These are phyloP conservation scores for Schizochytrium sp. DNA, from an alignment of 108 stramenopile genomes.

Conservation along the genomic window DNA sequence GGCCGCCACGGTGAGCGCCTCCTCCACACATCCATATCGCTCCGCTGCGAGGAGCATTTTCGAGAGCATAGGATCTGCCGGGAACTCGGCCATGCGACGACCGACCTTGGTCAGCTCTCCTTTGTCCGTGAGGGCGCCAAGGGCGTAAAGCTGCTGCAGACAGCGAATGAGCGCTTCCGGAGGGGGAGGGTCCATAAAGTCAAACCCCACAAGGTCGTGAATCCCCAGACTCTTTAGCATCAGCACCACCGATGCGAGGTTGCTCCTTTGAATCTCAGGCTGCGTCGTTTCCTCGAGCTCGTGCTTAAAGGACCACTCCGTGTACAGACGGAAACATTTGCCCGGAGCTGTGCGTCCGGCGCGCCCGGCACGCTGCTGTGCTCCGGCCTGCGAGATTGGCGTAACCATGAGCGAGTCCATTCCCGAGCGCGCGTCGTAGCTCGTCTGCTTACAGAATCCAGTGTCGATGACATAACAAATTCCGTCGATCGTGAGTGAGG, in stretches of 20 bases:
- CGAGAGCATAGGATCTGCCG: slow-evolving; percentile 92
- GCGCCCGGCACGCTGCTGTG: slow-evolving; percentile 84
- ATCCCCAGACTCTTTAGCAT: slow-evolving; percentile 97
- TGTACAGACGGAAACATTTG: slow-evolving; percentile 98
- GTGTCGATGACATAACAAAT: slow-evolving; percentile 97
- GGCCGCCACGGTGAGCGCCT: slow-evolving; percentile 79
- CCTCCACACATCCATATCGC: slow-evolving; percentile 80
- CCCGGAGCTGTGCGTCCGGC: slow-evolving; percentile 94
- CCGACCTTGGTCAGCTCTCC: slow-evolving; percentile 98
- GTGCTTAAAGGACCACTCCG: slow-evolving; percentile 90
- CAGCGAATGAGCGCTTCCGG: slow-evolving; percentile 88
- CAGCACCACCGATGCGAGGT: slow-evolving; percentile 95
- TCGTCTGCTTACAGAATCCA: slow-evolving; percentile 94
- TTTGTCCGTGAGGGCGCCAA: slow-evolving; percentile 93
- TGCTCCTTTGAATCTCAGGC: slow-evolving; percentile 95
- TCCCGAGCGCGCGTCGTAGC: slow-evolving; percentile 86
- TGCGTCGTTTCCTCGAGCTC: slow-evolving; percentile 93
- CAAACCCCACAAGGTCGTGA: slow-evolving; percentile 91
- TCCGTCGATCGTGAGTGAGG: slow-evolving; percentile 90
- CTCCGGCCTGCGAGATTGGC: slow-evolving; percentile 90
- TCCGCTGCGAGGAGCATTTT: slow-evolving; percentile 87
- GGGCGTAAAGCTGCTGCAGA: slow-evolving; percentile 92
- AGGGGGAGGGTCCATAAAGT: slow-evolving; percentile 96
- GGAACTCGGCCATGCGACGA: slow-evolving; percentile 96
- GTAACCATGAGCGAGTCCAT: slow-evolving; percentile 95